phyloP scores from a whole-genome alignment of 2,329 filamentous ascomycete species.

The Aaosphaeria pasadenensis region DNA sequence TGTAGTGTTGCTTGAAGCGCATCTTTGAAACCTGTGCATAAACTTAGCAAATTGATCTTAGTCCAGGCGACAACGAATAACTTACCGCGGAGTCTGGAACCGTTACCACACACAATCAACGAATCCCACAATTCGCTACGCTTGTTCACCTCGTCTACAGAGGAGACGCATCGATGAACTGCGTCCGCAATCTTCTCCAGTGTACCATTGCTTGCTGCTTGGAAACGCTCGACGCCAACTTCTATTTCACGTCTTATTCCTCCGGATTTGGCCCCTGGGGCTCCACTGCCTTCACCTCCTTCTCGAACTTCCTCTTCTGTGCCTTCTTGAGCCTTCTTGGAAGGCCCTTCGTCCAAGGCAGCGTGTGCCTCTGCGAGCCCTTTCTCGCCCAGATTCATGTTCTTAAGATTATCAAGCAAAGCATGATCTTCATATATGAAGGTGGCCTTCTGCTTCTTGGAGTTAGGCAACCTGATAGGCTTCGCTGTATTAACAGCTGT shows the following conservation, averaged over 20 bases:
- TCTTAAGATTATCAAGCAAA: constrained; percentile 53
- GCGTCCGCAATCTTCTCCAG: constrained; percentile 81
- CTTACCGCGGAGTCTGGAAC: constrained; percentile 61
- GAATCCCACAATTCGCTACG: constrained; percentile 88
- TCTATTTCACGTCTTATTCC: constrained; percentile 62
- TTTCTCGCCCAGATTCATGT: constrained; percentile 45
- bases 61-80: background rate
- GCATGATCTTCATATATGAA: constrained; percentile 73
- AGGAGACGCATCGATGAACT: constrained; percentile 79
- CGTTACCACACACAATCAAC: constrained; percentile 87
- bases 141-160: constrained; percentile 80
- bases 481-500: constrained; percentile 61
- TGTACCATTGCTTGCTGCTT: constrained; percentile 62
- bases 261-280: constrained; percentile 10
- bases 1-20: constrained; percentile 77
- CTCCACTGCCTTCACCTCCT: constrained; percentile 26
- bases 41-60: constrained; percentile 24
- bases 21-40: constrained; percentile 70
- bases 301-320: constrained; percentile 23
- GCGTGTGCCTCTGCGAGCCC: constrained; percentile 51
- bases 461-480: constrained; percentile 64
- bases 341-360: constrained; percentile 47
- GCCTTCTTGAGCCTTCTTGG: constrained; percentile 36
- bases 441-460: constrained; percentile 64
- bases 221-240: constrained; percentile 72